These are phyloP conservation scores for Hymenoscyphus fraxineus DNA, from an alignment of 2,329 filamentous ascomycete genomes.

Conservation along the genomic window DNA sequence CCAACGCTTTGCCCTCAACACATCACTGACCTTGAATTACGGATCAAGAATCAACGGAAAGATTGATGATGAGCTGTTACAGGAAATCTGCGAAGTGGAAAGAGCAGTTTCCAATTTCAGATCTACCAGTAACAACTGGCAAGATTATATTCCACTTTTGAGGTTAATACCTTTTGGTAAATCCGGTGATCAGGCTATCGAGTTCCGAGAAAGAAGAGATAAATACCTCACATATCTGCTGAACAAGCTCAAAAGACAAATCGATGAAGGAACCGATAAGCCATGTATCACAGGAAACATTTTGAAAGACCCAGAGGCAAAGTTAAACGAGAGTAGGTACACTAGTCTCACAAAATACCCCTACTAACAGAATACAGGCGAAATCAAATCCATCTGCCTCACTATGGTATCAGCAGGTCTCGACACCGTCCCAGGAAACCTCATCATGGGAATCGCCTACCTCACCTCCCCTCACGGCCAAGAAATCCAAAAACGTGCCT, in stretches of 20 bases:
- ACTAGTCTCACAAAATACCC: slow-evolving; percentile 32
- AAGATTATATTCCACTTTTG: slow-evolving; percentile 77
- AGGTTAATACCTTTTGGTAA: slow-evolving; percentile 54
- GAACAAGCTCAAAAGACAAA: slow-evolving; percentile 56
- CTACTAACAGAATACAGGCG: slow-evolving; percentile 50
- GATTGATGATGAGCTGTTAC: slow-evolving; percentile 62
- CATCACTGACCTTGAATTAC: slow-evolving; percentile 74
- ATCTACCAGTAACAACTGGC: slow-evolving; percentile 78
- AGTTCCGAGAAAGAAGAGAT: slow-evolving; percentile 66
- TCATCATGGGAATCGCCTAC: slow-evolving; percentile 76
- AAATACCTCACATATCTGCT: slow-evolving; percentile 60
- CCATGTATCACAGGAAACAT: slow-evolving; percentile 69
- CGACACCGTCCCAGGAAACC: slow-evolving; percentile 75
- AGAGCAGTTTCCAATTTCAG: slow-evolving; percentile 71
- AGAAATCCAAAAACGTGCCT: slow-evolving; percentile 65
- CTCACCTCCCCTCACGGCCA: slow-evolving; percentile 66
- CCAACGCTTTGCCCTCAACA: slow-evolving; percentile 73
- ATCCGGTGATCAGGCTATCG: slow-evolving; percentile 58
- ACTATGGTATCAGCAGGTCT: slow-evolving; percentile 80
- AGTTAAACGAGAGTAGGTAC: slow-evolving; percentile 59
- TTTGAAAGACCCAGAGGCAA: slow-evolving; percentile 55
- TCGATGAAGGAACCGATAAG: slow-evolving; percentile 59
- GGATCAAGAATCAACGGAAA: slow-evolving; percentile 71
- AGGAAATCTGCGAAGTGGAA: slow-evolving; percentile 74
- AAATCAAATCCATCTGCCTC: slow-evolving; percentile 75